phyloP scores from a whole-genome alignment of 2,329 filamentous ascomycete genomes.

The Trichoderma endophyticum region DNA sequence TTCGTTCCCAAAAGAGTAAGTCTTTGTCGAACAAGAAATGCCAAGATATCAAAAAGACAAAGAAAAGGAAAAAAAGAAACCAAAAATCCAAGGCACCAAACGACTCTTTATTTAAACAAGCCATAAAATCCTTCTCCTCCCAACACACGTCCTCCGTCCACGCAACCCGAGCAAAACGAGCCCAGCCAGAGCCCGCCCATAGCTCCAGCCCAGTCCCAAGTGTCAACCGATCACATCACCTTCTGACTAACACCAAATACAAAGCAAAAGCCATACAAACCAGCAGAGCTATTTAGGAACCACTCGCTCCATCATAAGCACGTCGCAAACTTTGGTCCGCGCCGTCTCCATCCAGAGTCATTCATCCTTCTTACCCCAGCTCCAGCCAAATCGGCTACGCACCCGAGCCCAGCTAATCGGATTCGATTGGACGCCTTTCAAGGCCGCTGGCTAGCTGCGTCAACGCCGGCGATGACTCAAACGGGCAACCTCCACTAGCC shows the following conservation, averaged over 20 bases:
- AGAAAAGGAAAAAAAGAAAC: neutral
- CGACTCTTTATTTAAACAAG: neutral
- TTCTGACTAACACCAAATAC: neutral
- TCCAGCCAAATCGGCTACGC: neutral
- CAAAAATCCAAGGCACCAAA: neutral
- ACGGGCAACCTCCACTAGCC: neutral
- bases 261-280: neutral
- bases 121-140: neutral
- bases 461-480: neutral
- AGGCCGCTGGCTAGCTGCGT: neutral
- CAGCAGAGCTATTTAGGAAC: neutral
- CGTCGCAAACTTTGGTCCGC: conserved; percentile 5
- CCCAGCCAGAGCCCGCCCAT: neutral
- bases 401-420: neutral
- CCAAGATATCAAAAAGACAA: neutral
- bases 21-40: neutral
- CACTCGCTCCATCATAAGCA: neutral
- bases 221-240: neutral
- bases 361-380: neutral
- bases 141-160: neutral
- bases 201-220: neutral
- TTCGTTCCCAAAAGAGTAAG: neutral
- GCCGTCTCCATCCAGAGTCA: neutral
- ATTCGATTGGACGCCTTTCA: neutral
- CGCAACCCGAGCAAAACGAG: neutral